Evolutionary conservation across 352 stramenopile species (phyloP).

Genomic region (Globisporangium emineosum): DNA sequence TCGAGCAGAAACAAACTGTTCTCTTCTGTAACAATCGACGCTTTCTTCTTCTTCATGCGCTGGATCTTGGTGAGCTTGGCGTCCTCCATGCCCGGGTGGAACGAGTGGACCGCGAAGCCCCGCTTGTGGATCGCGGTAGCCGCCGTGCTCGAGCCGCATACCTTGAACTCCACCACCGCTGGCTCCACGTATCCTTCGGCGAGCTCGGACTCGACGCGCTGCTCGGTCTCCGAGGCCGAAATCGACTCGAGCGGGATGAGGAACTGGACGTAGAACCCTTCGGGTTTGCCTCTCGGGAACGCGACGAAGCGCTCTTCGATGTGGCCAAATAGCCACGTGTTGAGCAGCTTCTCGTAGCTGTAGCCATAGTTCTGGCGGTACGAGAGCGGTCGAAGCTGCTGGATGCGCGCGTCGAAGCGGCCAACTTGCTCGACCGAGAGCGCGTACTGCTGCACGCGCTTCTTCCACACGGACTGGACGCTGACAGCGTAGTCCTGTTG

Average conservation of each 20-base stretch:
- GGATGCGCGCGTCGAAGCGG: slow-evolving; percentile 20
- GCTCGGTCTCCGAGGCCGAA: slow-evolving; percentile 6
- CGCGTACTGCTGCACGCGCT: slow-evolving; percentile 15
- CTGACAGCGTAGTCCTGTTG: not conserved
- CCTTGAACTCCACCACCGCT: slow-evolving; percentile 43
- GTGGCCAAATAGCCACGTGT: slow-evolving; percentile 36
- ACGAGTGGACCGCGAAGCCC: slow-evolving; percentile 57
- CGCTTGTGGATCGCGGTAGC: slow-evolving; percentile 17
- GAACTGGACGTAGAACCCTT: slow-evolving; percentile 61
- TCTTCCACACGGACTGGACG: slow-evolving; percentile 13
- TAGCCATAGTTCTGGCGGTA: slow-evolving; percentile 2
- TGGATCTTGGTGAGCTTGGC: slow-evolving; percentile 36
- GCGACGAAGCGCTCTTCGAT: slow-evolving; percentile 41
- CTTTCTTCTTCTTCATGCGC: slow-evolving; percentile 38
- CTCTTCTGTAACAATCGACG: slow-evolving; percentile 30
- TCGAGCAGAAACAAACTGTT: slow-evolving; percentile 46
- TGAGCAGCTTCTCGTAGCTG: slow-evolving; percentile 26
- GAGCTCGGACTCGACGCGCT: slow-evolving; percentile 17
- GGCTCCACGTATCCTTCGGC: not conserved
- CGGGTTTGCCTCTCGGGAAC: slow-evolving; percentile 44
- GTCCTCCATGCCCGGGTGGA: slow-evolving; percentile 40
- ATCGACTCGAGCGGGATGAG: slow-evolving; percentile 29
- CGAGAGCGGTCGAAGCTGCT: slow-evolving; percentile 11
- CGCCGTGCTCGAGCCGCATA: slow-evolving; percentile 37
- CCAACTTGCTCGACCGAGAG: slow-evolving; percentile 20